phyloP scores from a whole-genome alignment of 306 rosid species.

The barrel medic (Medicago truncatula) region DNA sequence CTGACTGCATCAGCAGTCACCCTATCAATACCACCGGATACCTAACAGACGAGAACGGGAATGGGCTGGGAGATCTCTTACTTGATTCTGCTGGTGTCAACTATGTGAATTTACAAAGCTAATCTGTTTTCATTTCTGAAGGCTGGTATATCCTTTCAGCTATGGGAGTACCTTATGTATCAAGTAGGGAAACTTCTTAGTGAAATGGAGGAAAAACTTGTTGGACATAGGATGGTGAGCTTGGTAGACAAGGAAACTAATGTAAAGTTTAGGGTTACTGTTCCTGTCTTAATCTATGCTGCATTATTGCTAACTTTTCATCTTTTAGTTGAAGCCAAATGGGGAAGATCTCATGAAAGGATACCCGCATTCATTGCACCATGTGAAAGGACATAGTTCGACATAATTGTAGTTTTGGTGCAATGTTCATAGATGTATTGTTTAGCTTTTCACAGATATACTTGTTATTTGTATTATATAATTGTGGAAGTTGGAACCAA shows the following conservation, averaged over 20 bases:
- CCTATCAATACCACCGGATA: no score
- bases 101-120: conserved; percentile 36
- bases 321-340: conserved; percentile 27
- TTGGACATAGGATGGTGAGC: neutral
- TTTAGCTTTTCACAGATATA: neutral
- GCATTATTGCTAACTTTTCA: conserved; percentile 12
- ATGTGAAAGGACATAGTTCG: neutral
- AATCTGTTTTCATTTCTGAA: conserved; percentile 14
- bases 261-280: conserved; percentile 7
- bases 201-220: conserved; percentile 6
- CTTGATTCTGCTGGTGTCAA: conserved; percentile 41
- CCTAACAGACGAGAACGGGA: conserved; percentile 60
- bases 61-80: conserved; percentile 64
- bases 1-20: no score
- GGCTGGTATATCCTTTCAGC: neutral
- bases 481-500: neutral
- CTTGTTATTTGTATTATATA: conserved; percentile 12
- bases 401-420: conserved; percentile 34
- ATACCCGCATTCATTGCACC: neutral
- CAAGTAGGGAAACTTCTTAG: neutral
- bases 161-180: neutral
- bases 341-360: conserved; percentile 24
- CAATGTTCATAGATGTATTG: conserved; percentile 15
- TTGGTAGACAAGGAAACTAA: conserved; percentile 17
- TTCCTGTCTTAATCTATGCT: conserved; percentile 8